phyloP scores from a whole-genome alignment of 768 basidiomycete genomes.

The Kwoniella pini region DNA sequence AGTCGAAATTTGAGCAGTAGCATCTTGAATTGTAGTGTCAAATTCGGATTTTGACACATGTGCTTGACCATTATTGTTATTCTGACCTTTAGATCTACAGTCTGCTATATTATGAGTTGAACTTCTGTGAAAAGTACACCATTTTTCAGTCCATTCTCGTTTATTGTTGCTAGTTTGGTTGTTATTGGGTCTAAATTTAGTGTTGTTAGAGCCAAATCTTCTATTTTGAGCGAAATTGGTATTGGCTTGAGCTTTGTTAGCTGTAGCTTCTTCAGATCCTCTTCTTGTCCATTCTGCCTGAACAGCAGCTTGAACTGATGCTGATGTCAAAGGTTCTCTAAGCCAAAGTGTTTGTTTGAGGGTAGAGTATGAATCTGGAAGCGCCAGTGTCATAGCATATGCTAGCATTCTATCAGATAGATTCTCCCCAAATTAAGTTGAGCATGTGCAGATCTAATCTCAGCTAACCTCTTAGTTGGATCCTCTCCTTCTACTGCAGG shows the following conservation, averaged over 20 bases:
- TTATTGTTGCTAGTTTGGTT: constrained; percentile 3
- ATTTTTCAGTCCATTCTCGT: constrained; percentile 1
- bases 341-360: constrained; percentile 26
- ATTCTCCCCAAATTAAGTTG: constrained; percentile 17
- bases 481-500: constrained; percentile 20
- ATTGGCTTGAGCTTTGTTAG: not conserved
- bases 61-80: not conserved
- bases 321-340: constrained; percentile 3
- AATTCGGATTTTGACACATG: too few species aligned
- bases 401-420: constrained; percentile 19
- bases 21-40: too few species aligned
- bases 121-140: constrained; percentile 1
- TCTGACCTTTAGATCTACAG: not conserved
- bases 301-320: constrained; percentile 4
- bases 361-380: constrained; percentile 20
- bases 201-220: not conserved
- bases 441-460: constrained; percentile 19
- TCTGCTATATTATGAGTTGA: constrained; percentile 3
- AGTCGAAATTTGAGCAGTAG: too few species aligned
- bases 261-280: not conserved
- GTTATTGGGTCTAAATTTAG: too few species aligned
- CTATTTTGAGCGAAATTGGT: not conserved
- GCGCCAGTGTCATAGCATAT: constrained; percentile 23
- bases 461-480: constrained; percentile 6
- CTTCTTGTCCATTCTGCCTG: not conserved